These are phyloP conservation scores for Leucaena leucocephala DNA, from an alignment of 306 rosid genomes.

Conservation along the genomic window DNA sequence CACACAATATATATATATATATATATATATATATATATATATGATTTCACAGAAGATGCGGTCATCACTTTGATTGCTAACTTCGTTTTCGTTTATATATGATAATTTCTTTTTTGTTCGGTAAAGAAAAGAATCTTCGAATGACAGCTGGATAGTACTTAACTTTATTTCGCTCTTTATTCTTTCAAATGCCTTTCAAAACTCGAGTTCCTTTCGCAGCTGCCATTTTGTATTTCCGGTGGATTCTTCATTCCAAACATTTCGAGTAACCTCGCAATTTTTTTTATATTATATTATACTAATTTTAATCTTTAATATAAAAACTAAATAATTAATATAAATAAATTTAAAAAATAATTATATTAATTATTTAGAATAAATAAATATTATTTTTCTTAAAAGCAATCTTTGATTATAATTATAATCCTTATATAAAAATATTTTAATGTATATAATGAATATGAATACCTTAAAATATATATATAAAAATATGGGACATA, in stretches of 20 bases:
- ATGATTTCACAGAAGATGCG: not conserved
- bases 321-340: too few species aligned
- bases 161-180: conserved; percentile 18
- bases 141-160: conserved; percentile 40
- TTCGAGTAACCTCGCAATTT: not conserved
- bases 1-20: too few species aligned
- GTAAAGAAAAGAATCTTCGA: conserved; percentile 37
- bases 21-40: too few species aligned
- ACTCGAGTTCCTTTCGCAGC: conserved; percentile 13
- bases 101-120: conserved; percentile 8
- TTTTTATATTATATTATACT: not conserved
- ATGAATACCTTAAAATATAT: too few species aligned
- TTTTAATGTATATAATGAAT: too few species aligned
- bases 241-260: conserved; percentile 37
- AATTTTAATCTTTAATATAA: too few species aligned
- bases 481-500: too few species aligned
- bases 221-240: conserved; percentile 16
- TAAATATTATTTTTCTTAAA: too few species aligned
- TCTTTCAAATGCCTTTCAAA: conserved; percentile 10
- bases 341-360: too few species aligned
- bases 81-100: not conserved
- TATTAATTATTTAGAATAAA: too few species aligned
- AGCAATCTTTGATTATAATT: too few species aligned
- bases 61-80: not conserved
- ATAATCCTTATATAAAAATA: too few species aligned